Base-by-base conservation (phyloP, 2,329 filamentous ascomycete genomes). In the Aspergillus neotritici region DNA sequence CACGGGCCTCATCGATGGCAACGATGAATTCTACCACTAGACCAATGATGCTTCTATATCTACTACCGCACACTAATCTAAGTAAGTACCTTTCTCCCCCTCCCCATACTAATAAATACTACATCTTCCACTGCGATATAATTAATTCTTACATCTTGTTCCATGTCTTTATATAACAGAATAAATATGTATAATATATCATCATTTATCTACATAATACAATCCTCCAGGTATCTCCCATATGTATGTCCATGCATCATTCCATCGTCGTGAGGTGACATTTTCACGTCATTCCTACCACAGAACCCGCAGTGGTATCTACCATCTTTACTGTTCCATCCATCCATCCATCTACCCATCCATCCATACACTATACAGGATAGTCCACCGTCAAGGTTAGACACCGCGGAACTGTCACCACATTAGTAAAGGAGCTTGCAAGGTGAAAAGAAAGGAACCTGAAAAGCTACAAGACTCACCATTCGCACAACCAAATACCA, bases 401-500 rank as follows among this genome's bases (percentile, higher is more conserved):
- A 75, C 73, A 54, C 73, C 73, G 35, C 73, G 73, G 72, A 76
- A 76, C 73, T 76, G n/a, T 15, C 21, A 25, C 2, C 6, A 3
- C 7, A 9, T 25, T 9, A 51, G 13, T 42, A 1, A 36, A 13
- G n/a, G 16, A 14, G 37, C 28, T 38, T 13, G 53, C 70, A 58
- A 69, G 64, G 34, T 33, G 17, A 8, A 21, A 30, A 48, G 25
- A 31, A 8, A 12, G 29, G n/a, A 2, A 29, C 2, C 2, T 10
- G 11, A 6, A 32, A 11, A 10, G 14, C n/a, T 25, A 7, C 34
- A 11, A 29, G 44, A 67, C 88, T 80, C 66, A 94, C 91, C 79
- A 94, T 78, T 58, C 89, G 77, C 44, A 91, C 84, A 55, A 97
- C 76, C 74, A 98, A 77, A 72, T 96, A 96, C 87, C 89, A 95